Conservation (phyloP, 1,284 basidiomycete species). For the Tranzscheliella williamsii region DNA sequence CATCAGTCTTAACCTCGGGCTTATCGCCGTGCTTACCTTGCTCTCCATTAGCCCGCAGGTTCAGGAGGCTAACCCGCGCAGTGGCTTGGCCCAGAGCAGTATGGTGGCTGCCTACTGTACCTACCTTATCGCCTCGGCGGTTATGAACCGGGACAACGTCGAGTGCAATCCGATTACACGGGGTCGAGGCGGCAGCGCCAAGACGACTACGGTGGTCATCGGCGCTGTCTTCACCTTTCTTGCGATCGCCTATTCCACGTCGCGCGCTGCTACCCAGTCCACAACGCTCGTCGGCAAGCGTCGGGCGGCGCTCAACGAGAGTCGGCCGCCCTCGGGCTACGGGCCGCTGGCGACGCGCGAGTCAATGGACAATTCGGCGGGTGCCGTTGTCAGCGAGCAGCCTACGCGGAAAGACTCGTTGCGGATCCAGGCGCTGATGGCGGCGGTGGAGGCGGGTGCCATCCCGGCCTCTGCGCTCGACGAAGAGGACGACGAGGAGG, state of each 20-base stretch:
- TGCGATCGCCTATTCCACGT: slow-evolving; percentile 96
- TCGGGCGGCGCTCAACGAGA: slow-evolving; percentile 64
- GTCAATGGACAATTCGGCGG: slow-evolving; percentile 25
- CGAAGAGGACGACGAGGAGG: slow-evolving; percentile 74
- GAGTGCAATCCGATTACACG: slow-evolving; percentile 85
- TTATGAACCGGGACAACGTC: slow-evolving; percentile 83
- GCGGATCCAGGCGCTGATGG: slow-evolving; percentile 89
- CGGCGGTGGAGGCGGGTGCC: slow-evolving; percentile 92
- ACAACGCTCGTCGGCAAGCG: slow-evolving; percentile 81
- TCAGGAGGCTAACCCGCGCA: slow-evolving; percentile 91
- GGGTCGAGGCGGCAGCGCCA: slow-evolving; percentile 69
- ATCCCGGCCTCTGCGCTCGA: slow-evolving; percentile 90
- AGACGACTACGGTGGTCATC: slow-evolving; percentile 83
- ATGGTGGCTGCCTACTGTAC: slow-evolving; percentile 98
- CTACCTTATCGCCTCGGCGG: slow-evolving; percentile 90
- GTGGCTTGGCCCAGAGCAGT: slow-evolving; percentile 89
- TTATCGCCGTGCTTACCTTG: slow-evolving; percentile 79
- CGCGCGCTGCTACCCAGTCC: slow-evolving; percentile 90
- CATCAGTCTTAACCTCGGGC: slow-evolving; percentile 87
- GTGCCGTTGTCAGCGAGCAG: slow-evolving; percentile 76
- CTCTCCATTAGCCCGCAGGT: slow-evolving; percentile 82
- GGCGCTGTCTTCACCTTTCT: slow-evolving; percentile 96
- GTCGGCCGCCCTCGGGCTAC: slow-evolving; percentile 53
- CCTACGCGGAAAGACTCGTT: slow-evolving; percentile 83
- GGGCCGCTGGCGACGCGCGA: slow-evolving; percentile 48